Evolutionary conservation across 768 basidiomycete species (phyloP).

Genomic region (Paxillus ammoniavirescens): DNA sequence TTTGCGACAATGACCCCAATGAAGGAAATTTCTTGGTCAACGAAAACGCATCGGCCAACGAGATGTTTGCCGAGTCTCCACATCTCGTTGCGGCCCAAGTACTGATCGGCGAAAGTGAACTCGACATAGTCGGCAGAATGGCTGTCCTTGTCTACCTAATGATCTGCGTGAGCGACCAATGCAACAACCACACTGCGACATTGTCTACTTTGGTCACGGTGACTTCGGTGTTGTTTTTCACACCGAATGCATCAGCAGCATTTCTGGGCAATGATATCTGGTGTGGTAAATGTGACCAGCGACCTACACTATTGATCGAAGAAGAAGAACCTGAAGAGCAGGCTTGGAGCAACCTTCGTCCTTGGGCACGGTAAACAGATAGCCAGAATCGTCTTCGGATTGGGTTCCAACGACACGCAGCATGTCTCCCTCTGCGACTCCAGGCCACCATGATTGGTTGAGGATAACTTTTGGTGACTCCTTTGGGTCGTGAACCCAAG

Average conservation of each 20-base stretch:
- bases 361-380: slow-evolving; percentile 67
- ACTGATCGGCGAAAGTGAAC: slow-evolving; percentile 91
- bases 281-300: not conserved
- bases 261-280: slow-evolving; percentile 77
- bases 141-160: slow-evolving; percentile 63
- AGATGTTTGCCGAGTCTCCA: slow-evolving; percentile 88
- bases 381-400: slow-evolving; percentile 39
- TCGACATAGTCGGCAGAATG: slow-evolving; percentile 80
- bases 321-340: slow-evolving; percentile 55
- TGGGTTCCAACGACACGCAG: slow-evolving; percentile 49
- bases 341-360: slow-evolving; percentile 61
- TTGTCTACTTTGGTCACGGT: slow-evolving; percentile 60
- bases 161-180: slow-evolving; percentile 12
- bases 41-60: slow-evolving; percentile 77
- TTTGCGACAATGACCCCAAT: slow-evolving; percentile 81
- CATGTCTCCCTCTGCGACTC: slow-evolving; percentile 74
- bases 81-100: slow-evolving; percentile 95
- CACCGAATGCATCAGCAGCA: slow-evolving; percentile 66
- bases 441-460: slow-evolving; percentile 77
- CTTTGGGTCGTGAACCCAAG: slow-evolving; percentile 74
- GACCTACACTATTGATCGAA: not conserved
- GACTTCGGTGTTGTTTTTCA: slow-evolving; percentile 74
- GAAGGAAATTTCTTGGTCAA: slow-evolving; percentile 82
- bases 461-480: slow-evolving; percentile 59
- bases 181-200: not conserved